Evolutionary conservation across 768 basidiomycete genomes (phyloP), one percentile per base, ranked within the genome.

Genomic region (Mycena olivaceomarginata): DNA sequence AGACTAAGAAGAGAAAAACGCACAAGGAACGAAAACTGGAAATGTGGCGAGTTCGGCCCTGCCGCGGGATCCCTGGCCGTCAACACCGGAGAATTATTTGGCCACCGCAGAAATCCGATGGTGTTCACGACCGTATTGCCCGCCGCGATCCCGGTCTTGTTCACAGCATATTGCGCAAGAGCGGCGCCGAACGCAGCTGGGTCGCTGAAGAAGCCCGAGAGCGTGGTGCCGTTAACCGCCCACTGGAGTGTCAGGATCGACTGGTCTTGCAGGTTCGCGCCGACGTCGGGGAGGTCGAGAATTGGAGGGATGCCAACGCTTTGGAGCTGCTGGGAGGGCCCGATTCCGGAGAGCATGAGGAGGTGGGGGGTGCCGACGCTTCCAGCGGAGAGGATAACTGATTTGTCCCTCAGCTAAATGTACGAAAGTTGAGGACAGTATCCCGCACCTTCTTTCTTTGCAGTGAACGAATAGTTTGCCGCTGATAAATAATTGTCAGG

Each of bases 281-380:
- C 90, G 62, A 90, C 89, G 39, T 82, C 85, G 0, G 87, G 87
- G 0, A 89, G 81, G 69, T 89, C 86, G 40, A 87, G 73, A 51
- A 82, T 75, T 48, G 79, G 68, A 8, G 75, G 41, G 78, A 90
- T 85, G 22, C 81, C 82, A 40, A 86, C 80, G 1, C 73, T 48
- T 0, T 64, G 64, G 18, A 89, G 83, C 10, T 82, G 53, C 1
- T 66, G 39, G 1, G 82, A 62, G 59, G 86, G 84, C 3, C 87
- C 88, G 67, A 89, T 85, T 5, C 87, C 88, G 10, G 87, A 87
- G 6, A 86, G 82, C 81, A 86, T 83, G 15, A 84, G 80, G 11
- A 84, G 39, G 5, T 79, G 76, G 4, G 84, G 84, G 0, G 83
- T 82, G 37, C 79, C 48, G 45, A 85, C 82, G 2, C 83, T 80